A percentile compares a stretch with the other conserved stretches of the same genome.
These are phyloP conservation scores for Verticillium albo-atrum DNA, from an alignment of 2,329 filamentous ascomycete genomes.

Conservation along the genomic window DNA sequence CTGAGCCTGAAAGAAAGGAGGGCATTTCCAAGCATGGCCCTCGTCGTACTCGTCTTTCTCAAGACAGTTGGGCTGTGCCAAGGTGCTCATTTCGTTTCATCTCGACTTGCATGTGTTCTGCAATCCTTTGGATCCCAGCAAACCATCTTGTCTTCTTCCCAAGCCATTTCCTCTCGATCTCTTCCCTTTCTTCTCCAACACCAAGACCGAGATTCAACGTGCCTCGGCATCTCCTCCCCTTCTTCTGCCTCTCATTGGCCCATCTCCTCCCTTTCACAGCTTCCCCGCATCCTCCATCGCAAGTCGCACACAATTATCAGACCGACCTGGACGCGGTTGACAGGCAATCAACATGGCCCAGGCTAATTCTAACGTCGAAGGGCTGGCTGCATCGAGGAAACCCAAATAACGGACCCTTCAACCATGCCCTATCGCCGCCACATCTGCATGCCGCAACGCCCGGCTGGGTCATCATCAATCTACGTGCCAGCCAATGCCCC, in stretches of 20 bases:
- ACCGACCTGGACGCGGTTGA: not conserved
- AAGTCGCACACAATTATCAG: no score
- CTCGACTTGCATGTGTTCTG: not conserved
- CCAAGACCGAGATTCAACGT: not conserved
- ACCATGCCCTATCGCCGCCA: not conserved
- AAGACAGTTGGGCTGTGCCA: not conserved
- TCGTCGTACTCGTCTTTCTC: not conserved
- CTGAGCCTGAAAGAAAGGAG: not conserved
- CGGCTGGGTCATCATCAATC: not conserved
- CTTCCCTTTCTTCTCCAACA: not conserved
- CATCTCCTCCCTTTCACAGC: not conserved
- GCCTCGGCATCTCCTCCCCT: constrained; percentile 6
- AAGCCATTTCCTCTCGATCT: not conserved
- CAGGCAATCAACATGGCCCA: not conserved
- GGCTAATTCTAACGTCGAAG: not conserved
- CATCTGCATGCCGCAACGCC: not conserved
- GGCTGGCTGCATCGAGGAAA: not conserved
- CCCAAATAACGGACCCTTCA: not conserved
- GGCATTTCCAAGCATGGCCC: not conserved
- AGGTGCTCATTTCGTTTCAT: not conserved
- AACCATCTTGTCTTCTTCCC: not conserved
- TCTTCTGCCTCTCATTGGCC: constrained; percentile 4
- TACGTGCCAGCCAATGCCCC: not conserved
- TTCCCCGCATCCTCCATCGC: not conserved
- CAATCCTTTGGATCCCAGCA: not conserved